Evolutionary conservation across 345 rosid genomes (phyloP), one percentile per base, ranked within the genome.

Genomic region (Toxicodendron radicans): DNA sequence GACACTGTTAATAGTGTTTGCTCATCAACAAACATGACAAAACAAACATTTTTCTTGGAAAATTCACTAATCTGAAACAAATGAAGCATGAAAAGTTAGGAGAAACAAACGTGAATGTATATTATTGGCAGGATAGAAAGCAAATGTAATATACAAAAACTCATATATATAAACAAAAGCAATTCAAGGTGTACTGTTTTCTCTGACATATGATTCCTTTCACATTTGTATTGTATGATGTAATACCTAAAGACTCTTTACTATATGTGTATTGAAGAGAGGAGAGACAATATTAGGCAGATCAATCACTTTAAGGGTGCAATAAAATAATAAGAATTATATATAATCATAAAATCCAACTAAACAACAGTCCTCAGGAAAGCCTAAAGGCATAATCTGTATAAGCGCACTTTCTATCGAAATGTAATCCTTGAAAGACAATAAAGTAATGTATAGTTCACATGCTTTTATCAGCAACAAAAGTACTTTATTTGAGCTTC

Each of bases 21-120:
- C 79, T 88, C 92, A 82, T 95, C 99, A 81, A 95, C 78, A 65
- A 93, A 95, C 96, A 95, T 88, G 23, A 92, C 90, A 64, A 95
- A 95, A 73, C 97, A 91, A 43, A 95, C 94, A 84, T 82, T 86
- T 77, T 73, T 75, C 89, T 90, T 90, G 10, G 97, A 90, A 72
- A 85, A 92, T n/a, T 86, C 97, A 84, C 93, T 92, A 48, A 94
- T 89, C 97, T 94, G 92, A 53, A 81, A 75, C 75, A 84, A 70
- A 73, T 10, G 62, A 65, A 72, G 58, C 38, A 58, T 16, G n/a
- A 38, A 21, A 18, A 10, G 41, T 58, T 23, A 58, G 64, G 24
- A 33, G 7, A 23, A 27, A 58, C 24, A 41, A 8, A 57, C 2
- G 0, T 41, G 7, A 24, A 46, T 18, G 10, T 46, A 54, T 23